phyloP scores from a whole-genome alignment of 1,139 yeast genomes.

The Meyerozyma smithsonii region DNA sequence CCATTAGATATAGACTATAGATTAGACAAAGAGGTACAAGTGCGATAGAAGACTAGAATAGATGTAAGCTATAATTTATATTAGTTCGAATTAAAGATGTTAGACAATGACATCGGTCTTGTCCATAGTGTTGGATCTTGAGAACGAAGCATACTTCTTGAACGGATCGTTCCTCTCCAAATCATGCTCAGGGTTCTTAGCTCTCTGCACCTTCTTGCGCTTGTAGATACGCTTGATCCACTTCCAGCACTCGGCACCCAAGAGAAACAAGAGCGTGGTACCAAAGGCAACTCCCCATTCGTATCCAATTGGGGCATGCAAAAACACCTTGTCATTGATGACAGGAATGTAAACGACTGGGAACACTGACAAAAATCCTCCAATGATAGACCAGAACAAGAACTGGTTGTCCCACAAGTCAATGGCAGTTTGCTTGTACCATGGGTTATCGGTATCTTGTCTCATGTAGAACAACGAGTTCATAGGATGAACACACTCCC shows the following conservation, averaged over 20 bases:
- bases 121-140: conserved; percentile 42
- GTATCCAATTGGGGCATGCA: conserved; percentile 68
- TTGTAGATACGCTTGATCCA: conserved; percentile 56
- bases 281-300: conserved; percentile 84
- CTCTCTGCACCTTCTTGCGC: conserved; percentile 31
- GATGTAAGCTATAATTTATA: no score
- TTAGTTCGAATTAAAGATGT: conserved; percentile 5
- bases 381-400: conserved; percentile 76
- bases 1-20: background rate
- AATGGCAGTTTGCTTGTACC: conserved; percentile 50
- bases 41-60: no score
- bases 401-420: conserved; percentile 77
- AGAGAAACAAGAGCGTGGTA: conserved; percentile 54
- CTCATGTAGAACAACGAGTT: conserved; percentile 74
- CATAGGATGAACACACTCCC: conserved; percentile 83
- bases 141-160: conserved; percentile 55
- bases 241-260: conserved; percentile 65
- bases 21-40: background rate
- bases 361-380: conserved; percentile 69
- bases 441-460: conserved; percentile 58
- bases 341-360: conserved; percentile 89
- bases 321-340: conserved; percentile 71
- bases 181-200: conserved; percentile 58
- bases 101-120: conserved; percentile 4
- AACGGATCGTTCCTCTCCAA: conserved; percentile 63